Evolutionary conservation across 257 asterid genomes (phyloP).

Genomic region (Fraxinus excelsior): DNA sequence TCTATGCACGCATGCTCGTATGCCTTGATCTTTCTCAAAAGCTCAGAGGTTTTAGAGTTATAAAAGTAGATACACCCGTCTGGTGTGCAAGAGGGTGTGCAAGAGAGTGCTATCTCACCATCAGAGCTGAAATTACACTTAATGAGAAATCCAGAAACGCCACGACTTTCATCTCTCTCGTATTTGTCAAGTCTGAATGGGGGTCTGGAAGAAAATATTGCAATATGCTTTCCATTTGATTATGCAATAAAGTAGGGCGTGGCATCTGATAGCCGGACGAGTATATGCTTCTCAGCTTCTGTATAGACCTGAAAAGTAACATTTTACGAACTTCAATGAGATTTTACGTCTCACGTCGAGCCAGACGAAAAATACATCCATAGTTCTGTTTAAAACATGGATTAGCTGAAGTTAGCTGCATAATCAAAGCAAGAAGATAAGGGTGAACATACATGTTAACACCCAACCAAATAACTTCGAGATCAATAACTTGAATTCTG

Average conservation of each 20-base stretch:
- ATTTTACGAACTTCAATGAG: neutral
- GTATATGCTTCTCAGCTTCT: conserved; percentile 92
- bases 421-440: neutral
- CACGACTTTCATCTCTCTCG: conserved; percentile 74
- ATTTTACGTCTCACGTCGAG: neutral
- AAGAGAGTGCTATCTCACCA: conserved; percentile 65
- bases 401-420: neutral
- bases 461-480: neutral
- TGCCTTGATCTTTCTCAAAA: conserved; percentile 60
- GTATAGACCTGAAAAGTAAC: conserved; percentile 62
- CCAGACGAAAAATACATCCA: neutral
- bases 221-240: conserved; percentile 90
- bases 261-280: conserved; percentile 74
- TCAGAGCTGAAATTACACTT: conserved; percentile 80
- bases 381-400: neutral
- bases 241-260: conserved; percentile 81
- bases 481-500: no score
- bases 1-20: conserved; percentile 67
- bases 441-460: neutral
- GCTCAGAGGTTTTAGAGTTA: conserved; percentile 55
- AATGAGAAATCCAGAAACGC: conserved; percentile 81
- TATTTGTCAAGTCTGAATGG: conserved; percentile 82
- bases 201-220: conserved; percentile 62
- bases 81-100: conserved; percentile 80
- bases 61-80: conserved; percentile 77